Base-by-base conservation (phyloP, 768 basidiomycete species). In the Lentinus brumalis region DNA sequence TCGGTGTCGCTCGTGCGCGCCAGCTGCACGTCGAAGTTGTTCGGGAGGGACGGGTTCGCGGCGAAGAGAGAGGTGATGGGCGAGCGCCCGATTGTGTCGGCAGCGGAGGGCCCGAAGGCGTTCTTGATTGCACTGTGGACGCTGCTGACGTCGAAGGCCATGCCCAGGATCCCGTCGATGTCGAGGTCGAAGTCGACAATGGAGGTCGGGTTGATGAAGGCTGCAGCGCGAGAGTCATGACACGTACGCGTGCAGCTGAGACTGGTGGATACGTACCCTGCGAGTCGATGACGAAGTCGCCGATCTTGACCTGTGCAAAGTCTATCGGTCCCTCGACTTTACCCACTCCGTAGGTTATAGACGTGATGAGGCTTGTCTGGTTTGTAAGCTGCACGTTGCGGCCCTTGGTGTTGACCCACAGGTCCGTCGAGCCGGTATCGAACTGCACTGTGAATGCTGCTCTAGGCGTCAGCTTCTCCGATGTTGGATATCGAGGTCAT, bases 71-170 rank as follows among this genome's bases (percentile, higher is more conserved):
- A 62, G 18, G 53, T 56, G 41, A 72, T 53, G 61, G 69, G 66
- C 35, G 67, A 61, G 21, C 60, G 53, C 45, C 66, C 69, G n/a
- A 63, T 45, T 9, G 15, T 6, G 31, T 39, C 31, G 1, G 57
- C 62, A 18, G 60, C 56, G 26, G 65, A 62, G 4, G 18, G 10
- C 12, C 68, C 68, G 66, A 56, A 61, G 4, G 40, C 41, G 14
- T 53, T 5, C 8, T 41, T 35, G 14, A 68, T 55, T 41, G 62
- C 59, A 35, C 35, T 30, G 50, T 92, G 88, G 60, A 96, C 84
- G 39, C 75, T 80, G 4, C 92, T 93, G 40, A 91, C 80, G 53
- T 85, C 86, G 67, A 92, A 92, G 35, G 92, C 89, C n/a, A 93
- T 80, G 29, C 92, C 91, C 42, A 86, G 69, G 66, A 94, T 83